Evolutionary conservation across 2,329 filamentous ascomycete species (phyloP), one percentile per base, ranked within the genome.

Genomic region (Falciphora oryzae): DNA sequence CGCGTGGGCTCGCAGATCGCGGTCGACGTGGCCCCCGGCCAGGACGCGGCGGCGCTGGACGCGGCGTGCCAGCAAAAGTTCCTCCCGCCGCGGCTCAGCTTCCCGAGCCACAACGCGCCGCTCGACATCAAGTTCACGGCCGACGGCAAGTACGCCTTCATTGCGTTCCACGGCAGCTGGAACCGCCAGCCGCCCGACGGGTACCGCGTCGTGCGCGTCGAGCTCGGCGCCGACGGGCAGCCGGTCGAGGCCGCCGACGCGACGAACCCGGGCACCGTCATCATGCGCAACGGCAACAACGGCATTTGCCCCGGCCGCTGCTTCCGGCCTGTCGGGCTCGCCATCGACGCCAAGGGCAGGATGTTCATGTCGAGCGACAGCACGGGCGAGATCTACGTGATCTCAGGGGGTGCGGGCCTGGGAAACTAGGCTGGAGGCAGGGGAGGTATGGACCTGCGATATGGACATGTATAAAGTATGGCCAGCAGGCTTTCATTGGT

Each of bases 131-230:
- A 84, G 66, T 90, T 90, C 75, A 82, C 83, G 66, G 72, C 76
- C 2, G 74, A 79, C 58, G 81, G 81, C 16, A 82, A 79, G 16
- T 80, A 79, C 4, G 86, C 85, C 2, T 89, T 82, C 74, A 77
- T 90, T 31, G 77, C 85, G 0, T 87, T 89, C 72, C 86, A 89
- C 71, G 87, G 87, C 14, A 86, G 82, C 72, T 89, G 86, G 73
- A 75, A 76, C 68, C 73, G 73, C 25, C 61, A 70, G 27, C 73
- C 73, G 5, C 69, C 72, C 2, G 70, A 72, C 31, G 78, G 78
- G n/a, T 80, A 79, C 68, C 73, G 74, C 18, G 69, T 80, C 38
- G 74, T 73, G 64, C 69, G 70, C n/a, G 68, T 81, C 16, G 66
- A 70, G 16, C 80, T 80, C 62, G 68, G 66, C 14, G 63, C 67